Conservation (phyloP, 164 flowering plant species). For the grape (Vitis vinifera) region DNA sequence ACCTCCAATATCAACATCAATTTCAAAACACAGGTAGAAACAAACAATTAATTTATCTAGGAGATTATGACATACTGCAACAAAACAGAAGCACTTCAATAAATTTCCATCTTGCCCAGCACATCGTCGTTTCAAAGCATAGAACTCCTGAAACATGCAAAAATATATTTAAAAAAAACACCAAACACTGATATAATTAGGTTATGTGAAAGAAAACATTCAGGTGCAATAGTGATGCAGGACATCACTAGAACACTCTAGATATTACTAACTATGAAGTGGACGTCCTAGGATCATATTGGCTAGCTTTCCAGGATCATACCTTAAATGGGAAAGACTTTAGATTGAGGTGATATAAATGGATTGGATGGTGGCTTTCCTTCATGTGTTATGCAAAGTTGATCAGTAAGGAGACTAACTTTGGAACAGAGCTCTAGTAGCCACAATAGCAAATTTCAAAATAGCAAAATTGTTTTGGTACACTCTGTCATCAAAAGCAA, state of each 20-base stretch:
- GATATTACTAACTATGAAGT: no score
- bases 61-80: conserved; percentile 39
- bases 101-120: conserved; percentile 55
- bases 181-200: background rate
- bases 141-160: conserved; percentile 46
- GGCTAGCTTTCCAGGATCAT: no score
- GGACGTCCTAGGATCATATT: no score
- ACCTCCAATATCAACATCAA: background rate
- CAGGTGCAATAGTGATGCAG: background rate
- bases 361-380: no score
- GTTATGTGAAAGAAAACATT: background rate
- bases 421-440: no score
- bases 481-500: no score
- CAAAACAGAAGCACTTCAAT: conserved; percentile 58
- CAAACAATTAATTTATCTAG: background rate
- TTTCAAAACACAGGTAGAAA: background rate
- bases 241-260: background rate
- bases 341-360: no score
- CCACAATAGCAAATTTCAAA: no score
- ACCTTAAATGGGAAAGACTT: no score
- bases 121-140: conserved; percentile 60
- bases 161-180: background rate
- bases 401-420: no score
- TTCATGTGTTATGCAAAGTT: no score
- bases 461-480: no score